These are phyloP conservation scores for Boletus rex-veris DNA, from an alignment of 768 basidiomycete species.

Conservation along the genomic window DNA sequence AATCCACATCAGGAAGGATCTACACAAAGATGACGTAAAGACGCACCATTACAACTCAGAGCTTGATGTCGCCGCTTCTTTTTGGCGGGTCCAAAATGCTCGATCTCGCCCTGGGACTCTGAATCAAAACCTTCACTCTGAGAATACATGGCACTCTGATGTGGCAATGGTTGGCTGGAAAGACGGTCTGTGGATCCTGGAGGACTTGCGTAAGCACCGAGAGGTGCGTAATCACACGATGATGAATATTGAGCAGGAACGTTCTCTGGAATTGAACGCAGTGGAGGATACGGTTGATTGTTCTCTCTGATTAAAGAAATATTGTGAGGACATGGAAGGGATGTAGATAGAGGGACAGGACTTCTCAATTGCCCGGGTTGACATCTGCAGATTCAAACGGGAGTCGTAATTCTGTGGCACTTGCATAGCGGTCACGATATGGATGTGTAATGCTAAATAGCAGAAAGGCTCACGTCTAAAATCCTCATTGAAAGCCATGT, in stretches of 20 bases:
- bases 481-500: background rate
- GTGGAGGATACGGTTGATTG: background rate
- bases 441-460: background rate
- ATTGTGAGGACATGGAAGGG: background rate
- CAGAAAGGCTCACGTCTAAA: background rate
- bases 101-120: conserved; percentile 52
- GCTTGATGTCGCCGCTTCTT: conserved; percentile 82
- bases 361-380: background rate
- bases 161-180: conserved; percentile 16
- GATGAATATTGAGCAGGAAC: conserved; percentile 25
- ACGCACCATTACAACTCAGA: conserved; percentile 78
- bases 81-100: conserved; percentile 59
- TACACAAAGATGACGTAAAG: conserved; percentile 17
- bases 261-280: background rate
- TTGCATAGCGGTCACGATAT: background rate
- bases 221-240: conserved; percentile 26
- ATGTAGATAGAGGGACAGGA: background rate
- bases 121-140: conserved; percentile 46
- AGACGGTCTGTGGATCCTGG: conserved; percentile 29
- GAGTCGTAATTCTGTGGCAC: background rate
- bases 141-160: conserved; percentile 22
- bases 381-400: background rate
- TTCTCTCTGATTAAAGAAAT: background rate
- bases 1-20: conserved; percentile 15
- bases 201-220: conserved; percentile 20